These are phyloP conservation scores for Fagus sylvatica DNA, from an alignment of 306 rosid genomes.

Conservation along the genomic window DNA sequence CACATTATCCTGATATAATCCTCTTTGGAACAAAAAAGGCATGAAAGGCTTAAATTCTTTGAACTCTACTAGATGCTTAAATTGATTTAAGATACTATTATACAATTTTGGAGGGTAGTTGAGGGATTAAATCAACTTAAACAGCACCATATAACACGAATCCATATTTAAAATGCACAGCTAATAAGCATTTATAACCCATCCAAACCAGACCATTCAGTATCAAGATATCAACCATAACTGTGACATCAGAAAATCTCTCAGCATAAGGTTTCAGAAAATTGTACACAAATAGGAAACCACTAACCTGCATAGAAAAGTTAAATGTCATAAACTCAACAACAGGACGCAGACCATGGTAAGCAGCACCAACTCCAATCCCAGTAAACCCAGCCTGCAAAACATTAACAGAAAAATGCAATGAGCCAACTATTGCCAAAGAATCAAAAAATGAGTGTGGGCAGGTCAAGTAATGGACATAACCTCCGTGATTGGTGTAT, in stretches of 20 bases:
- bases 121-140: background rate
- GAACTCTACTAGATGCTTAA: background rate
- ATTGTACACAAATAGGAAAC: constrained; percentile 10
- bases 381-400: constrained; percentile 99
- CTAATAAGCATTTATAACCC: too few relatives aligned
- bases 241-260: background rate
- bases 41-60: background rate
- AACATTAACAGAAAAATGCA: constrained; percentile 23
- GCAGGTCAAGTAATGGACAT: constrained; percentile 27
- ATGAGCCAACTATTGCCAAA: constrained; percentile 20
- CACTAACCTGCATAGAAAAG: constrained; percentile 98
- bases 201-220: too few relatives aligned
- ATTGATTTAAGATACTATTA: background rate
- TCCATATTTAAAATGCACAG: too few relatives aligned
- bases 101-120: background rate
- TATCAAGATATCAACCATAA: too few relatives aligned
- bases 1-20: background rate
- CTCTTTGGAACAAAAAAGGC: background rate
- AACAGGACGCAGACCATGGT: constrained; percentile 86
- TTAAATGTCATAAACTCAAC: constrained; percentile 98
- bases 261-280: background rate
- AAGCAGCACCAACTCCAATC: constrained; percentile 99
- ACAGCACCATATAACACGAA: background rate
- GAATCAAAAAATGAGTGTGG: background rate
- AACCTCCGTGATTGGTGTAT: constrained; percentile 99